Conservation (phyloP, 306 rosid species). For the Canavalia gladiata region DNA sequence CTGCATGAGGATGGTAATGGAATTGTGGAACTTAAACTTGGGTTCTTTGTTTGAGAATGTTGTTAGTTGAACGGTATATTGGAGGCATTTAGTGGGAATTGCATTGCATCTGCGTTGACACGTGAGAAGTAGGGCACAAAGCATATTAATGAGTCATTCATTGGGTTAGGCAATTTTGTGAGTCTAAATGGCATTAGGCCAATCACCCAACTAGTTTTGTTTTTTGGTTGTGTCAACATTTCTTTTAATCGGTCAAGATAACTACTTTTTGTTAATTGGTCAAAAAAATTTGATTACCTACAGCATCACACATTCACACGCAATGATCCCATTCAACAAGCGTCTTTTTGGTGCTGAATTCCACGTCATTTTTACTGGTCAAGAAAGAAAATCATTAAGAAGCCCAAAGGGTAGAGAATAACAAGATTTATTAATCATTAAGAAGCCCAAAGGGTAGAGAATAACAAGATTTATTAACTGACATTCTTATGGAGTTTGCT, state of each 20-base stretch:
- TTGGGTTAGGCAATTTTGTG: slow-evolving; percentile 41
- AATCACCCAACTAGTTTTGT: background rate
- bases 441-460: no score
- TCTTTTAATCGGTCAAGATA: no score
- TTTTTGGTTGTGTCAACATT: background rate
- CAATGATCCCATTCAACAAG: background rate
- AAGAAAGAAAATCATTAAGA: no score
- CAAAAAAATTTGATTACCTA: background rate
- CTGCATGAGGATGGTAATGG: background rate
- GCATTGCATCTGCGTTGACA: slow-evolving; percentile 5
- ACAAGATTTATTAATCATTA: no score
- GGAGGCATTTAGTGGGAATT: background rate
- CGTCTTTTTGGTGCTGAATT: background rate
- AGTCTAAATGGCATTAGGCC: slow-evolving; percentile 23
- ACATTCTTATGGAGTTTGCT: background rate
- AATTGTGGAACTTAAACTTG: background rate
- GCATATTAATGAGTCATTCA: background rate
- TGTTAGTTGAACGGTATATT: slow-evolving; percentile 24
- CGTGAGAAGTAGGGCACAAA: background rate
- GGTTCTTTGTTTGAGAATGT: background rate
- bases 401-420: no score
- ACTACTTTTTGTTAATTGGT: no score
- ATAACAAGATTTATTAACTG: no score
- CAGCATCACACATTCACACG: background rate
- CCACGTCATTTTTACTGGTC: no score